phyloP scores from a whole-genome alignment of 768 basidiomycete species.

The Boletus vermiculosoides region DNA sequence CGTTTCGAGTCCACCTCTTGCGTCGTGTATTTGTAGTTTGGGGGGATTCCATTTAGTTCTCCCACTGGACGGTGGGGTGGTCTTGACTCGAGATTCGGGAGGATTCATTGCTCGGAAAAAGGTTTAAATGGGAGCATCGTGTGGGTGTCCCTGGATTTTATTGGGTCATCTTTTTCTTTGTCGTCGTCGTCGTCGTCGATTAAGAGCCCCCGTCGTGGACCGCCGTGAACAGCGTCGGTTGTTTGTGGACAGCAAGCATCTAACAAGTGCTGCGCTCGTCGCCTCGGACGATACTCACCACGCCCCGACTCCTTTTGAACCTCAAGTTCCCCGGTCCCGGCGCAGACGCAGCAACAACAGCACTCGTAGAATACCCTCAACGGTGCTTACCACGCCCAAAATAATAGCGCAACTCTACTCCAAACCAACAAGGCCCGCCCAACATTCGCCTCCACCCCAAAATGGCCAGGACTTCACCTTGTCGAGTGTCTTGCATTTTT shows the following conservation, averaged over 20 bases:
- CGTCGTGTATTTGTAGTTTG: too few species aligned
- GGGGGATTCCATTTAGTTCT: too few species aligned
- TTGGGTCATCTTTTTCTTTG: conserved; percentile 8
- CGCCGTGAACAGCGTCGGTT: conserved; percentile 27
- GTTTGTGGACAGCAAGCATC: conserved; percentile 33
- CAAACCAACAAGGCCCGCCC: conserved; percentile 27
- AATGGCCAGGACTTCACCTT: conserved; percentile 92
- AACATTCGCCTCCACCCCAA: conserved; percentile 64
- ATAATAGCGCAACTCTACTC: conserved; percentile 5
- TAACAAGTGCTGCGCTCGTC: conserved; percentile 19
- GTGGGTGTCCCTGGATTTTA: too few species aligned
- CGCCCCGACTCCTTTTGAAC: conserved; percentile 34
- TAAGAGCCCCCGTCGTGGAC: conserved; percentile 9
- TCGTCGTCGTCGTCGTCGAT: conserved; percentile 9
- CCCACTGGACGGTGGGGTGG: too few species aligned
- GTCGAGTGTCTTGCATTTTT: conserved; percentile 92
- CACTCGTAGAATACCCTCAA: conserved; percentile 30
- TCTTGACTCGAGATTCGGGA: too few species aligned
- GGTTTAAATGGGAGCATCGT: too few species aligned
- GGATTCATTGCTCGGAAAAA: background rate
- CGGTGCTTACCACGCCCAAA: conserved; percentile 32
- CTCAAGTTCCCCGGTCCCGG: conserved; percentile 32
- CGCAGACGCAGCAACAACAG: conserved; percentile 22
- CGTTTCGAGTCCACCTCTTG: too few species aligned
- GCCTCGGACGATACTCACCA: conserved; percentile 33